Evolutionary conservation across 768 basidiomycete genomes (phyloP).

Genomic region (Amanita molliuscula): DNA sequence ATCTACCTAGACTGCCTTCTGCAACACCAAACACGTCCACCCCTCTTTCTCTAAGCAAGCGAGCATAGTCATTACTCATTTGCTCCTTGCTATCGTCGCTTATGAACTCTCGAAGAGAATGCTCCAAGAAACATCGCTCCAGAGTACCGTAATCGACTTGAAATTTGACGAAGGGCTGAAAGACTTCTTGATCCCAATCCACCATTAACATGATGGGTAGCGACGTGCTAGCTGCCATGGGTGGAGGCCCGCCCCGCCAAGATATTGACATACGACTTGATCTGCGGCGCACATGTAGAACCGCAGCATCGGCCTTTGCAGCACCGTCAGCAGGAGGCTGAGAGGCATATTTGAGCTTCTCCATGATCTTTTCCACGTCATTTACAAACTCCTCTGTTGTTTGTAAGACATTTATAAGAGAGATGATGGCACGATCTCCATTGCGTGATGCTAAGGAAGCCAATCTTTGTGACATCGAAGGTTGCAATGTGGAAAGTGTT

Average conservation of each 20-base stretch:
- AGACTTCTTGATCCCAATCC: constrained; percentile 88
- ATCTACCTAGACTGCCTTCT: constrained; percentile 72
- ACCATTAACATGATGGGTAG: constrained; percentile 22
- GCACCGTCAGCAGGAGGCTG: constrained; percentile 9
- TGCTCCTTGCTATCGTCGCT: constrained; percentile 31
- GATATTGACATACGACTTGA: constrained; percentile 61
- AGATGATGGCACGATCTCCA: constrained; percentile 50
- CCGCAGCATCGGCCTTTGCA: constrained; percentile 14
- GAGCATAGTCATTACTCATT: constrained; percentile 38
- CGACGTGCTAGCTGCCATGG: constrained; percentile 15
- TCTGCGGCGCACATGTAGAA: constrained; percentile 34
- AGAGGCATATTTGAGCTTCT: constrained; percentile 47
- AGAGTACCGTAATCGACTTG: constrained; percentile 77
- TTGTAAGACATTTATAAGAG: constrained; percentile 62
- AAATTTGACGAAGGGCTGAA: constrained; percentile 89
- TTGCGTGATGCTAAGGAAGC: constrained; percentile 56
- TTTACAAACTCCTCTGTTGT: constrained; percentile 79
- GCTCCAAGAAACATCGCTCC: constrained; percentile 63
- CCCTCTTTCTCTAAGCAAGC: constrained; percentile 64
- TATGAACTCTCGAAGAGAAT: constrained; percentile 40
- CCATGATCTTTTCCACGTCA: constrained; percentile 63
- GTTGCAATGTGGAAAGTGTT: constrained; percentile 68
- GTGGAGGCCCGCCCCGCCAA: constrained; percentile 31
- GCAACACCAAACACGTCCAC: constrained; percentile 67
- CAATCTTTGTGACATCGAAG: constrained; percentile 74